Base-by-base conservation (phyloP, 129 eudicot genomes). In the Ambrosia trifida region DNA sequence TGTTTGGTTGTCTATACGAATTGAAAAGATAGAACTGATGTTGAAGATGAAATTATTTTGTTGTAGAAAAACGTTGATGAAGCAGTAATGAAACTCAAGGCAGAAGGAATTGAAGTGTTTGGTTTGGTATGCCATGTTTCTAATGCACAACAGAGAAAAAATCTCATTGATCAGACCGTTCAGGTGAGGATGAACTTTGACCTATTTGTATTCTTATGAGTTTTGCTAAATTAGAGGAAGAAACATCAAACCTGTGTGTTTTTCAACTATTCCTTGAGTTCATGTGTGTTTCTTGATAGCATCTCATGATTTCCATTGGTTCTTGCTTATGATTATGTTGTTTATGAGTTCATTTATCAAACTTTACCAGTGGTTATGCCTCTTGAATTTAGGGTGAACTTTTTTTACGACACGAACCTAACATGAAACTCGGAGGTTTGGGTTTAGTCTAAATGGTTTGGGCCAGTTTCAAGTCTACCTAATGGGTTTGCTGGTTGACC, bases 51-150 rank as follows among this genome's bases (percentile, higher is more conserved):
- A 7, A 12, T 3, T 2, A 10, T 40, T 67, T 32, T 51, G 10
- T 1, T 46, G 71, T 80, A 95, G 99, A 84, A 57, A 72, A 95
- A 95, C 56, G 99, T 90, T 54, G 99, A 90, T 72, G 97, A 90
- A 63, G 99, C 96, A 2, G 96, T 86, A 40, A 83, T 81, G 40
- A 86, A 88, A 83, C 89, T 95, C 2, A 83, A 75, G 78, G 84
- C 52, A 5, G 74, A 68, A 79, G 97, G 97, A 64, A 83, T 90
- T 30, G 89, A 95, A 66, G 99, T 68, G 33, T 41, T 84, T 60
- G 99, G 99, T 43, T 79, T 95, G 82, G 96, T 86, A 12, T 95
- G 99, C 68, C 99, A 95, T 80, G 99, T 95, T 19, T 88, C 96
- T 4, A 88, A 90, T 83, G 88, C 89, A 18, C 86, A 86, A 31